Base-by-base conservation (phyloP, 1,139 yeast genomes). In the Yamadazyma sp. region DNA sequence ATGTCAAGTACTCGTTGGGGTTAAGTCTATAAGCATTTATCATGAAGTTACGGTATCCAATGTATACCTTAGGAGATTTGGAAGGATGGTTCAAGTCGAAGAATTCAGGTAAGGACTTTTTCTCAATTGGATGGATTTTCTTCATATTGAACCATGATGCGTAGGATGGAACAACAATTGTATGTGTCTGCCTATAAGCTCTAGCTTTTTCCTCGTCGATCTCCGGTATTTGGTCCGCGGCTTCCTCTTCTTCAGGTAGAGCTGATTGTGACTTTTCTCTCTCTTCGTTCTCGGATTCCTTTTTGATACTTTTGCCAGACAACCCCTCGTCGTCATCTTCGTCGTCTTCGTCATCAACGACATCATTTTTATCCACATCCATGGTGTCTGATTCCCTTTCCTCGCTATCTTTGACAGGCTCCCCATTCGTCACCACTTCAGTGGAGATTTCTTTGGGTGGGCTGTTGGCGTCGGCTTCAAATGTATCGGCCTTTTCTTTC, bases 21-120 rank as follows among this genome's bases (percentile, higher is more conserved):
- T 92, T 90, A 43, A 92, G 68, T 49, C 98, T 74, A 60, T 92
- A 94, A 6, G 96, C 78, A 61, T 92, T 89, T 35, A 92, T 74
- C 95, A 92, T 88, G 60, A 92, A 92, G 59, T 90, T 92, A 56
- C 99, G 79, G 59, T 89, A 90, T 58, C 85, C 86, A 41, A 80
- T 76, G 61, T 90, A 92, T 30, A 89, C 83, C 50, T 84, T 80
- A 3, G 97, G 95, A 1, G 97, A 87, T 59, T 94, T 94, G 32
- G 94, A 79, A 33, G 85, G 77, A 55, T 84, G 85, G 45, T 80
- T 70, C 33, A 80, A 73, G 46, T 79, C 78, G 72, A 92, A 92
- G 59, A 88, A 92, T 60, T 92, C 98, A 1, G 98, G 97, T 35
- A 92, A 63, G 1, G 96, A 86, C 54, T 85, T 85, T 41, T 67